Evolutionary conservation across 108 stramenopile genomes (phyloP).

Genomic region (Nannochloropsis gaditana): DNA sequence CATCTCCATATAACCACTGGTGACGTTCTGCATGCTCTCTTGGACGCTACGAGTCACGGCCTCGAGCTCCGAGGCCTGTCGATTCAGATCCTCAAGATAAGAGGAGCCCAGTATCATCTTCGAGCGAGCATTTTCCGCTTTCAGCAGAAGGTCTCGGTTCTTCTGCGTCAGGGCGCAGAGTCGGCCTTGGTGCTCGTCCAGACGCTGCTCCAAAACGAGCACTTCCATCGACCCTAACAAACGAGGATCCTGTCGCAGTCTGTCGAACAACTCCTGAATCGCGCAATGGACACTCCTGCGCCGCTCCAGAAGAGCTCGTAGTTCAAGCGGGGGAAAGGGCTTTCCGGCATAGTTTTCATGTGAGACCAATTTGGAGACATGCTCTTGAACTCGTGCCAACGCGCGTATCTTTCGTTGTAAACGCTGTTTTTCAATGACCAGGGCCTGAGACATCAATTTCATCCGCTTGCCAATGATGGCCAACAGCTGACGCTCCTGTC

Average conservation of each 20-base stretch:
- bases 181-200: neutral
- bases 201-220: neutral
- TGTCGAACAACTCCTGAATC: neutral
- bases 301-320: neutral
- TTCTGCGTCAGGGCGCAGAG: neutral
- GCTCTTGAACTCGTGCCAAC: neutral
- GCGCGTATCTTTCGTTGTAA: neutral
- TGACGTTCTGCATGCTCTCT: neutral
- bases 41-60: neutral
- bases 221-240: neutral
- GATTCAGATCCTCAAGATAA: neutral
- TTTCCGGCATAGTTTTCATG: neutral
- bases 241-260: neutral
- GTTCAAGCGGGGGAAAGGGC: neutral
- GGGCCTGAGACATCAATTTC: conserved; percentile 16
- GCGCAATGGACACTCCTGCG: neutral
- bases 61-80: neutral
- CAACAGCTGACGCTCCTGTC: neutral
- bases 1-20: neutral
- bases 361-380: neutral
- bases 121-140: neutral
- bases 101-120: neutral
- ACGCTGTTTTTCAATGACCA: neutral
- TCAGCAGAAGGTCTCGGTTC: neutral
- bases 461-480: neutral